Percentiles rank a stretch among this genome's conserved stretches.
These are phyloP conservation scores for Myxozyma neotropica DNA, from an alignment of 805 yeast species.

Conservation along the genomic window DNA sequence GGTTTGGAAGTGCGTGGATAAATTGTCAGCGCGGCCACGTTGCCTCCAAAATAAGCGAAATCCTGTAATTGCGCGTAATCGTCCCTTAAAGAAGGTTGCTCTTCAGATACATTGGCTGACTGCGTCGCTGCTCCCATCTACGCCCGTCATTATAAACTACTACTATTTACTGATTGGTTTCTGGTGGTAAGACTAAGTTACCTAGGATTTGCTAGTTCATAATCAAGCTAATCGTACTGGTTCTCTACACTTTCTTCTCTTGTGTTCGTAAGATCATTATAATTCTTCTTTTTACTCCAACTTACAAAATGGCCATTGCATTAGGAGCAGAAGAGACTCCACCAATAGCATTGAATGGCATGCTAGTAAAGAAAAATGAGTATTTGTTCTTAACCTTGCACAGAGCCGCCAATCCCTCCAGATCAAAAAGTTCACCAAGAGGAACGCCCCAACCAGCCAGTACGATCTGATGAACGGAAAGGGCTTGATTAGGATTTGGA, in stretches of 20 bases:
- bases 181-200: too few relatives aligned
- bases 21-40: neutral
- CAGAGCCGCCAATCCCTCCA: constrained; percentile 38
- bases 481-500: constrained; percentile 28
- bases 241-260: neutral
- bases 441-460: constrained; percentile 44
- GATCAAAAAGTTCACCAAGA: constrained; percentile 43
- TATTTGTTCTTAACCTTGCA: constrained; percentile 37
- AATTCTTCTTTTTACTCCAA: neutral
- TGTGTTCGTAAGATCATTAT: neutral
- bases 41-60: neutral
- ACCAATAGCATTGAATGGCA: constrained; percentile 42
- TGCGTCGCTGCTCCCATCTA: too few relatives aligned
- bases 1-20: constrained; percentile 17
- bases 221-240: too few relatives aligned
- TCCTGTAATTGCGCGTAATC: too few relatives aligned
- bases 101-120: neutral
- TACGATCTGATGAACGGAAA: constrained; percentile 36
- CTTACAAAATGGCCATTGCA: constrained; percentile 48
- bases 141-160: too few relatives aligned
- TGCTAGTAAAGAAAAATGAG: constrained; percentile 40
- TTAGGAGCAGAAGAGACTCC: constrained; percentile 46
- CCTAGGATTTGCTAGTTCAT: too few relatives aligned
- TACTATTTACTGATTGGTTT: too few relatives aligned
- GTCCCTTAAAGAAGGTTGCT: too few relatives aligned